phyloP scores from a whole-genome alignment of 257 asterid genomes.

The Verbascum thapsus region DNA sequence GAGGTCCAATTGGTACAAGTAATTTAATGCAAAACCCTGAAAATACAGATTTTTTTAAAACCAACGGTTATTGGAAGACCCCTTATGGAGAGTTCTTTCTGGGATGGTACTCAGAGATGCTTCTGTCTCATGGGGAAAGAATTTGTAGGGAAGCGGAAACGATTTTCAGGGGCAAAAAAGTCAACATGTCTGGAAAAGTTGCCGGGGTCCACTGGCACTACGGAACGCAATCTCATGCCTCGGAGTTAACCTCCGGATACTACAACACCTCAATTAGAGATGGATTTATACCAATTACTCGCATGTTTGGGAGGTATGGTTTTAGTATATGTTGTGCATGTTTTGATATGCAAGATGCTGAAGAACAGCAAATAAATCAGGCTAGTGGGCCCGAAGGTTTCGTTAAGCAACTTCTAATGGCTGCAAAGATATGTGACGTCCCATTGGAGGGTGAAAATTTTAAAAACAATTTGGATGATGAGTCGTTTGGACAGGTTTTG shows the following conservation, averaged over 20 bases:
- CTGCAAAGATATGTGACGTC: constrained; percentile 53
- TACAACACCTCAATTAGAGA: constrained; percentile 59
- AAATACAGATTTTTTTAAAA: constrained; percentile 50
- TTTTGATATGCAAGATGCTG: constrained; percentile 60
- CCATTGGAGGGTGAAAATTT: constrained; percentile 67
- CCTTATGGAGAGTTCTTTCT: constrained; percentile 75
- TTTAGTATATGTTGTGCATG: constrained; percentile 61
- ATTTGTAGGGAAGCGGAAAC: constrained; percentile 69
- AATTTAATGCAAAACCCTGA: constrained; percentile 56
- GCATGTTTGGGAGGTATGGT: constrained; percentile 61
- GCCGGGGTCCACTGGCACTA: constrained; percentile 66
- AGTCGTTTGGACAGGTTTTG: constrained; percentile 57
- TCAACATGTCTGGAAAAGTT: constrained; percentile 62
- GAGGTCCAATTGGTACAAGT: constrained; percentile 52
- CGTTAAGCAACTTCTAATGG: constrained; percentile 54
- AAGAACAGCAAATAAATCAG: constrained; percentile 49
- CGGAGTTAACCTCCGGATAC: constrained; percentile 70
- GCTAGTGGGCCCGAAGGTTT: constrained; percentile 62
- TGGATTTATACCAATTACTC: constrained; percentile 58
- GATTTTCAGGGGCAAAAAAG: constrained; percentile 58
- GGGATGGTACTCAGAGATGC: constrained; percentile 71
- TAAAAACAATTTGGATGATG: constrained; percentile 52
- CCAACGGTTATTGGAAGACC: constrained; percentile 63
- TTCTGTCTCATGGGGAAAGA: constrained; percentile 73
- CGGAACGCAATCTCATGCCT: constrained; percentile 57